These are phyloP conservation scores for Xanthoceras sorbifolium DNA, from an alignment of 345 rosid genomes.

Conservation along the genomic window DNA sequence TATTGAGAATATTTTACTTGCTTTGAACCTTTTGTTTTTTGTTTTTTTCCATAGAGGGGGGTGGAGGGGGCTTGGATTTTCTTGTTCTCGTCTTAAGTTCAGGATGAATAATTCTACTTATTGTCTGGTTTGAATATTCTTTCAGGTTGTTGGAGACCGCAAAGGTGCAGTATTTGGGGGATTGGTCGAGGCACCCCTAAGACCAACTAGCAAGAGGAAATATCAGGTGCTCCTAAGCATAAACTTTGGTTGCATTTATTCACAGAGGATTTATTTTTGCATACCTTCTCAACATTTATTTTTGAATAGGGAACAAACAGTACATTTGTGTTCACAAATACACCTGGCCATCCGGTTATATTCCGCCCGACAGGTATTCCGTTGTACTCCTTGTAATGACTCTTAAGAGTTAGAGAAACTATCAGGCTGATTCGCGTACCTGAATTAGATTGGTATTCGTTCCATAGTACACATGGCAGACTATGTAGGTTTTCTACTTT, in stretches of 20 bases:
- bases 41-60: too few relatives aligned
- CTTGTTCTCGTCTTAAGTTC: not conserved
- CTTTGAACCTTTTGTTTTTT: not conserved
- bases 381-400: not conserved
- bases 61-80: too few relatives aligned
- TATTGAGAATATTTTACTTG: not conserved
- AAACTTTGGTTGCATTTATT: slow-evolving; percentile 13
- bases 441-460: not conserved
- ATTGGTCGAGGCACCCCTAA: slow-evolving; percentile 88
- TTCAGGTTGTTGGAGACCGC: slow-evolving; percentile 83
- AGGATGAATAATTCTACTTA: not conserved
- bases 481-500: not conserved
- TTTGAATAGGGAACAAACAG: slow-evolving; percentile 77
- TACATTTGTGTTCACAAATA: slow-evolving; percentile 85
- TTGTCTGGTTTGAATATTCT: slow-evolving; percentile 19
- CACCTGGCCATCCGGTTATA: slow-evolving; percentile 64
- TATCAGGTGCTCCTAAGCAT: slow-evolving; percentile 65
- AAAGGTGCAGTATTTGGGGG: slow-evolving; percentile 97
- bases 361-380: slow-evolving; percentile 80
- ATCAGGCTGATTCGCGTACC: not conserved
- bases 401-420: not conserved
- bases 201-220: slow-evolving; percentile 68
- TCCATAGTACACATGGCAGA: too few relatives aligned
- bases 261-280: not conserved
- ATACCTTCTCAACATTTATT: slow-evolving; percentile 20